Conservation (phyloP, 768 basidiomycete species). For the Russula ochroleuca region DNA sequence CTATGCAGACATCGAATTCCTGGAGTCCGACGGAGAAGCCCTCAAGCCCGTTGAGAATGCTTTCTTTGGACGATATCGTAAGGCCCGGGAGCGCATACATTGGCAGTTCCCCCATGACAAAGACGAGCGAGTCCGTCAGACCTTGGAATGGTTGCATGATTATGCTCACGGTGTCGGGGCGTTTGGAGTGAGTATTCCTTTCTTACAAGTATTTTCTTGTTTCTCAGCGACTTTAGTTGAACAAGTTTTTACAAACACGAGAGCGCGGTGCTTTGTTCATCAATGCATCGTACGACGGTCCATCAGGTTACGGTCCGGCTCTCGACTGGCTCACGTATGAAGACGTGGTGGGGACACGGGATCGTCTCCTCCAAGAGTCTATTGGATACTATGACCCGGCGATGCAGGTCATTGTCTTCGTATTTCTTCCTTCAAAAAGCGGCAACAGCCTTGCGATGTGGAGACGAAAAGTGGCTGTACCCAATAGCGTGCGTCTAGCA, state of each 20-base stretch:
- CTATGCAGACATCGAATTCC: conserved; percentile 10
- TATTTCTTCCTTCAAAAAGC: conserved; percentile 28
- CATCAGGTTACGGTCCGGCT: conserved; percentile 5
- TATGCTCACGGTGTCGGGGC: conserved; percentile 20
- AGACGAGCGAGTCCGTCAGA: conserved; percentile 22
- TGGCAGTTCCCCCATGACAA: conserved; percentile 29
- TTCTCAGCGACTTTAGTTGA: conserved; percentile 14
- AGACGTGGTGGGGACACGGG: conserved; percentile 23
- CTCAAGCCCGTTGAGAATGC: conserved; percentile 21
- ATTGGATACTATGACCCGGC: conserved; percentile 28
- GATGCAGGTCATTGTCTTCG: conserved; percentile 24
- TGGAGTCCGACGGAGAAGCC: conserved; percentile 24
- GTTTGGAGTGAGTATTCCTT: conserved; percentile 26
- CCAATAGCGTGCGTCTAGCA: conserved; percentile 19
- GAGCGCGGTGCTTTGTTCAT: conserved; percentile 28
- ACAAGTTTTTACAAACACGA: conserved; percentile 26
- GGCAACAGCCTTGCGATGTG: conserved; percentile 30
- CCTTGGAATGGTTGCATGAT: conserved; percentile 25
- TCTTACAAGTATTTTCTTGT: neutral
- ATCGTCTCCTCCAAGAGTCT: conserved; percentile 27
- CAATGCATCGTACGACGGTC: conserved; percentile 23
- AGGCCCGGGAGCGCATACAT: conserved; percentile 28
- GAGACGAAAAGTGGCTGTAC: conserved; percentile 27
- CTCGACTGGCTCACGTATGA: conserved; percentile 27
- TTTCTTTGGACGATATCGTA: conserved; percentile 28